Base-by-base conservation (phyloP, 768 basidiomycete genomes). In the Cystofilobasidium ferigula region DNA sequence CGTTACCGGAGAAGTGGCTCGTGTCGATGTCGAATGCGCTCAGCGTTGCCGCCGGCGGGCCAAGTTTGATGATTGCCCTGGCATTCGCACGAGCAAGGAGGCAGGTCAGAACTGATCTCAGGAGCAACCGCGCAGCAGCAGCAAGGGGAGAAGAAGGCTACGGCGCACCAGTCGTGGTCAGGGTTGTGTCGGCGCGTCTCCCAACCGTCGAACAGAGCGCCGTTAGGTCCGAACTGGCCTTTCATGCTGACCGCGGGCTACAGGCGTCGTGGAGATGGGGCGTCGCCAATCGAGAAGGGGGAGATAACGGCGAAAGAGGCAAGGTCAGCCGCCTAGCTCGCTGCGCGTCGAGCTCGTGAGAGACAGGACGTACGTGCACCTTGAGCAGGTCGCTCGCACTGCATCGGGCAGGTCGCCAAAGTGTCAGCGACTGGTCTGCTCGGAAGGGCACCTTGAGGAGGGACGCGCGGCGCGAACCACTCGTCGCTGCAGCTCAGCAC, bases 171-270 rank as follows among this genome's bases (percentile, higher is more conserved):
- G 75, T 99, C 95, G 72, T 85, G 83, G 1, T 81, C 73, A 1
- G 87, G 84, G 76, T 95, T 97, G 76, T 99, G 95, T 70, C 95
- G 78, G 47, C 91, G 79, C 32, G 81, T 82, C 75, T 99, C 95
- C 95, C 95, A 99, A 61, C 93, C 95, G 70, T 86, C 89, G 76
- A 81, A 98, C 28, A 97, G 77, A 0, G 94, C 94, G 28, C 95
- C 95, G 47, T 92, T 94, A 3, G 91, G 88, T 9, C 94, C 94
- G 71, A 92, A 99, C 71, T 92, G 89, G n/a, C 95, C 95, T 76
- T 93, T 92, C 73, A 95, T 77, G 70, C 86, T 89, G 5, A 81
- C 82, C 28, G 93, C 84, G 9, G 93, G 87, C 92, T 95, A 69
- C 45, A 58, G 2, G 65, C 26, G 47, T 40, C 57, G 53, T 14